Evolutionary conservation across 2,329 filamentous ascomycete species (phyloP).

Genomic region (Calonectria leucothoes): DNA sequence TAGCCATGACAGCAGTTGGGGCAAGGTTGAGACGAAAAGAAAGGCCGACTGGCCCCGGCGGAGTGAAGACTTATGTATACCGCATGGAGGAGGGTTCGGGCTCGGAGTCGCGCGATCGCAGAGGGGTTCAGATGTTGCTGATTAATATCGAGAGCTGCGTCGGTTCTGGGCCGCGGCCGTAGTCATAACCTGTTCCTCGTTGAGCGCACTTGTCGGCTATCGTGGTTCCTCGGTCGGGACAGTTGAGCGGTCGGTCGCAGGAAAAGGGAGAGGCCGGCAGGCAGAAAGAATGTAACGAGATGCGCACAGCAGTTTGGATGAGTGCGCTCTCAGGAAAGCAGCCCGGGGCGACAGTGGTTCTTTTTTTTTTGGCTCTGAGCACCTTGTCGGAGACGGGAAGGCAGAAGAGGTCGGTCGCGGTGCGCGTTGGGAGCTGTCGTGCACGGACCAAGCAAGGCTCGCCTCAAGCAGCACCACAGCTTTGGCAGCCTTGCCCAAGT

Average conservation of each 20-base stretch:
- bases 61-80: constrained; percentile 32
- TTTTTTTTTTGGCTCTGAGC: constrained; percentile 6
- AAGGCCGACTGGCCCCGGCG: constrained; percentile 40
- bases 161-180: constrained; percentile 20
- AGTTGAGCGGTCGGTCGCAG: neutral
- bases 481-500: constrained; percentile 8
- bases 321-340: neutral
- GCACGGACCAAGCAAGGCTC: constrained; percentile 28
- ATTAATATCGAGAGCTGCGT: neutral
- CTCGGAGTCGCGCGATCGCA: neutral
- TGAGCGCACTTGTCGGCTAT: constrained; percentile 21
- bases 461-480: neutral
- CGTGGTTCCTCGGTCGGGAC: neutral
- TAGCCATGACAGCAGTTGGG: constrained; percentile 30
- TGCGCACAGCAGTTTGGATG: neutral
- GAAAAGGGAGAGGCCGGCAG: neutral
- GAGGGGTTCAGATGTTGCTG: constrained; percentile 1
- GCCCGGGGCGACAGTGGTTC: neutral
- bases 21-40: constrained; percentile 34
- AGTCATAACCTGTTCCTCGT: constrained; percentile 24
- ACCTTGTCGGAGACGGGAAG: constrained; percentile 10
- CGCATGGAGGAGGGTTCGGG: constrained; percentile 34
- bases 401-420: constrained; percentile 16
- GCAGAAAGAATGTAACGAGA: neutral
- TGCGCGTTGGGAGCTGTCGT: constrained; percentile 23